Base-by-base conservation (phyloP, 1,284 basidiomycete species). In the Trametes hirsuta region DNA sequence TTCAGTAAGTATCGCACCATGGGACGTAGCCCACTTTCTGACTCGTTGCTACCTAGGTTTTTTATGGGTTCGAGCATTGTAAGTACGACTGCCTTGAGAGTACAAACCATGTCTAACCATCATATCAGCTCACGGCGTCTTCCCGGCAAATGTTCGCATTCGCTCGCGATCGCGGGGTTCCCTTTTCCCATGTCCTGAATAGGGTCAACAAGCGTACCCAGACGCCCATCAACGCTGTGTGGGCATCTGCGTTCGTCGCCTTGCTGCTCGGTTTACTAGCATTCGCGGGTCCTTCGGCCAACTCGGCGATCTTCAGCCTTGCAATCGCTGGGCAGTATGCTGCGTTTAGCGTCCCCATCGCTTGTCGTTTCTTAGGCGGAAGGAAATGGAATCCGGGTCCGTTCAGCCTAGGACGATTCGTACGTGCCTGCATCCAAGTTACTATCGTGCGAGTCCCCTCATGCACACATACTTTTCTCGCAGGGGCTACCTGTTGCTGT, bases 61-160 rank as follows among this genome's bases (percentile, higher is more conserved):
- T 84, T 88, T 79, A 90, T 89, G 85, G 89, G 86, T n/a, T 83
- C 84, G 0, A 84, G 84, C 66, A 85, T 87, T 79, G 85, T 87
- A 55, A 58, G 69, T 64, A 22, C 42, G 6, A 6, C 25, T 15
- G 5, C 4, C 11, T 34, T 34, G n/a, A 30, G 24, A 14, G 3
- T 15, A 18, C 18, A 35, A 21, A 21, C 6, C 3, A 24, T 44
- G 6, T 21, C 35, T 10, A 25, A 14, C 10, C 18, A 6, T 4
- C 22, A 42, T n/a, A 4, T 12, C 40, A 70, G 68, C 59, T 67
- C 21, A 63, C 59, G 2, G 66, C 68, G 0, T 53, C 55, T 11
- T 82, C 78, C 6, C 75, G 87, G 10, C 87, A 89, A 70, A 80
- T 82, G 0, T 89, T 87, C 65, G 87, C 87, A 0, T 88, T 89